Percentiles rank a stretch among this genome's conserved stretches.
These are phyloP conservation scores for Lunularia cruciata DNA, from an alignment of 225 moss, liverwort and hornwort species.

Conservation along the genomic window DNA sequence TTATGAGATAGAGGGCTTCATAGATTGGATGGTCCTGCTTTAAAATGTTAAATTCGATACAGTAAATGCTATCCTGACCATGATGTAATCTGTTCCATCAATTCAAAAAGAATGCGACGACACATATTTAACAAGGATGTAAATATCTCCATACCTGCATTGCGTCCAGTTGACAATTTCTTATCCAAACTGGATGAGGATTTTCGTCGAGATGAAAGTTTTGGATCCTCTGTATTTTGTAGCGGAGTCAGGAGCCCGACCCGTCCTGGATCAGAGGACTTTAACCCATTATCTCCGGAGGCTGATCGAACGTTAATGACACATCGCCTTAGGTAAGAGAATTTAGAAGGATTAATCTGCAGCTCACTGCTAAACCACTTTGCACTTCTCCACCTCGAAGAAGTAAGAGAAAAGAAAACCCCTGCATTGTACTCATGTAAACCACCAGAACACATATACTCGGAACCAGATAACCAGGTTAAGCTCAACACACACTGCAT, in stretches of 20 bases:
- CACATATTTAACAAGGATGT: neutral
- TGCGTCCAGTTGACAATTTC: neutral
- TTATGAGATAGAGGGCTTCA: too few relatives aligned
- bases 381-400: too few relatives aligned
- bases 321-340: neutral
- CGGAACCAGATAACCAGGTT: too few relatives aligned
- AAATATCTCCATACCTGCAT: neutral
- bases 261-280: neutral
- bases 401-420: neutral
- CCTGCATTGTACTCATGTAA: neutral
- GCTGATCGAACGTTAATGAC: neutral
- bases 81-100: too few relatives aligned
- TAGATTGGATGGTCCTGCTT: too few relatives aligned
- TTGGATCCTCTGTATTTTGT: neutral
- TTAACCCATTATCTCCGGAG: neutral
- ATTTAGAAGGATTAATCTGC: too few relatives aligned
- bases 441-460: neutral
- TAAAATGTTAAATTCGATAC: too few relatives aligned
- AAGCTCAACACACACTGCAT: conserved; percentile 4
- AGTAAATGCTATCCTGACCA: too few relatives aligned
- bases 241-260: neutral
- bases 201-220: neutral
- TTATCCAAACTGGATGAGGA: neutral
- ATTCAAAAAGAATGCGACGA: too few relatives aligned
- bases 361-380: too few relatives aligned